Evolutionary conservation across 768 basidiomycete genomes (phyloP).

Genomic region (Clavulina sp.): DNA sequence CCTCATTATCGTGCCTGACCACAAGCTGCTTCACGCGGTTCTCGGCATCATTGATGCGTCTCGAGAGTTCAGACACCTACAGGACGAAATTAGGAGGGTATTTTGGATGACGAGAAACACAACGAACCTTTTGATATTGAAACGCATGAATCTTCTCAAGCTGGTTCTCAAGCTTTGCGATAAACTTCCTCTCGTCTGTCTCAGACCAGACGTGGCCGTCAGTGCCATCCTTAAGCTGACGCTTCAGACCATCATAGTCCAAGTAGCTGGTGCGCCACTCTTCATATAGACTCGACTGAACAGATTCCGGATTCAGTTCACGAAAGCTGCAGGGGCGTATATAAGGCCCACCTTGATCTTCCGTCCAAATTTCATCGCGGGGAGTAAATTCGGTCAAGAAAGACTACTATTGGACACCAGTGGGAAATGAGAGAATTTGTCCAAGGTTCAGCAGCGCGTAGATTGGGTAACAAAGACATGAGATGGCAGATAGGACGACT

Average conservation of each 20-base stretch:
- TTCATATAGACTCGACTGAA: constrained; percentile 8
- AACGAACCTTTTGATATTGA: constrained; percentile 8
- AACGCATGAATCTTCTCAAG: constrained; percentile 11
- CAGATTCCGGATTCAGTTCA: neutral
- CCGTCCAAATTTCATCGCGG: constrained; percentile 10
- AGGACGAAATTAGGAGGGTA: neutral
- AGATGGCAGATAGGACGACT: too few relatives aligned
- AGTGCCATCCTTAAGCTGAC: constrained; percentile 7
- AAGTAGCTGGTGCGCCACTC: constrained; percentile 10
- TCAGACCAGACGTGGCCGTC: constrained; percentile 3
- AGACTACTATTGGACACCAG: too few relatives aligned
- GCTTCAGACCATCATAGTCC: constrained; percentile 11
- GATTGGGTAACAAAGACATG: too few relatives aligned
- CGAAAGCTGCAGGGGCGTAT: neutral
- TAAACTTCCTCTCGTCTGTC: constrained; percentile 8
- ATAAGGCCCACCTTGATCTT: constrained; percentile 9
- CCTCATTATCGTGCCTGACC: constrained; percentile 9
- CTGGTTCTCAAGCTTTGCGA: constrained; percentile 3
- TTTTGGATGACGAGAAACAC: neutral
- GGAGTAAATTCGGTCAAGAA: too few relatives aligned
- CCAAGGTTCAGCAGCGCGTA: too few relatives aligned
- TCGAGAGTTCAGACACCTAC: constrained; percentile 8
- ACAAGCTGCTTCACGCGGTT: constrained; percentile 7
- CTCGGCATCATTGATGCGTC: constrained; percentile 11
- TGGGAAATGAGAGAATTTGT: too few relatives aligned